Base-by-base conservation (phyloP, 2,329 filamentous ascomycete genomes). In the Ascomycota sp. region DNA sequence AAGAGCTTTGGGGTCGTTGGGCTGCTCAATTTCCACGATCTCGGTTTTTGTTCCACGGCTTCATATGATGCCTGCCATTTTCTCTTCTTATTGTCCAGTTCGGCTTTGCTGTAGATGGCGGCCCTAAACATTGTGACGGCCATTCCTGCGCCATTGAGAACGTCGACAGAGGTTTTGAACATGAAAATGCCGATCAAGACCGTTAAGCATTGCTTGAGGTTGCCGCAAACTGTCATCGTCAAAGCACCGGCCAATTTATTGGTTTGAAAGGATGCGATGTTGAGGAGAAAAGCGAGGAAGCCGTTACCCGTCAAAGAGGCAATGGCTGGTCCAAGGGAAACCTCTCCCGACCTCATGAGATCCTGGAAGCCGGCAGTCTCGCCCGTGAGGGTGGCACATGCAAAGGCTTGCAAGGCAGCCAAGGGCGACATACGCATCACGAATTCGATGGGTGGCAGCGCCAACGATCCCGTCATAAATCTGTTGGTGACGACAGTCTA, bases 371-470 rank as follows among this genome's bases (percentile, higher is more conserved):
- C 48, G 20, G 45, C 37, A 8, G 67, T 46, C 45, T 75, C 69
- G 33, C 67, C 67, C 11, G 56, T 61, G 20, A 57, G 49, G 31
- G 53, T 50, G 13, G 65, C 61, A 45, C 60, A 68, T 25, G 59
- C 41, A 27, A 69, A 39, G 11, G 64, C 63, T 46, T 71, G 66
- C 23, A 61, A 40, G 24, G 59, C 64, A 8, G 69, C 69, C 7
- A 74, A 55, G 2, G 68, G 69, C 9, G 65, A 69, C 63, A 73
- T 67, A 45, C 66, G 61, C 41, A 68, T 56, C n/a, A 73, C 58
- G 12, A 72, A 57, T 42, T 75, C 69, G 35, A 71, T 54, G 2
- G 67, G 60, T 1, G 64, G 61, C 4, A 73, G 58, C 13, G 60
- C 57, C 20, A 73, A 56, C 4, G 59, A 56, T 21, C 67, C 68